Evolutionary conservation across 1,284 basidiomycete genomes (phyloP), one percentile per base, ranked within the genome.

Genomic region (Pseudomicrostroma phylloplanum): DNA sequence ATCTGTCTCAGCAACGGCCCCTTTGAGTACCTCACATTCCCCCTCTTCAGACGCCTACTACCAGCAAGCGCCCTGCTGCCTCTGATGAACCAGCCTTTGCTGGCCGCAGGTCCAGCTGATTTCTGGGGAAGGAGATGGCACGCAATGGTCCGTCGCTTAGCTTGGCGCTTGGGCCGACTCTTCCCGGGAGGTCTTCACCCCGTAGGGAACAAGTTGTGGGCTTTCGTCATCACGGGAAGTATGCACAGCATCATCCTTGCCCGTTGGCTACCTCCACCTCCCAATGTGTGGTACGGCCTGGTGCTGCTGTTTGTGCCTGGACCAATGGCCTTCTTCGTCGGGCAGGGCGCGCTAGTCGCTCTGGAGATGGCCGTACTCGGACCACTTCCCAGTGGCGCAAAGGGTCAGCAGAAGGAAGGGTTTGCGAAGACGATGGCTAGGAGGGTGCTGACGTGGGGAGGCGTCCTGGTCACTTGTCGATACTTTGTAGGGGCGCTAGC

Each of bases 321-420:
- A 6, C 51, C 51, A 6, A 54, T 54, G 51, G 51, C 51, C 19
- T 54, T 54, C 21, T 54, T 54, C 21, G 51, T 54, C 51, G 51
- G 51, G 13, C 51, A 54, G 51, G 51, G 51, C 6, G 51, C 23
- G 13, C 21, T 26, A 6, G n/a, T 21, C 51, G 51, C 25, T 13
- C 51, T 54, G 51, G 51, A 54, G 15, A 3, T 54, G 8, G 21
- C 13, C 2, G 4, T 54, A 25, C 21, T 48, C 6, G 46, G 46
- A n/a, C 46, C 46, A 7, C 46, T 23, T 3, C 46, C 46, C 4
- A 23, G n/a, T 12, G 46, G 46, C 9, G 30, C 30, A 23, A 21
- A 25, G 13, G 51, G 51, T 54, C 13, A 54, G 51, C 13, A 54
- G 17, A 25, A 25, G 21, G 51, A 17, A 21, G 12, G 17, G 12